Percentiles rank a stretch among this genome's conserved stretches.
Conservation (phyloP, 305 asterid genomes). For the Striga hermonthica region DNA sequence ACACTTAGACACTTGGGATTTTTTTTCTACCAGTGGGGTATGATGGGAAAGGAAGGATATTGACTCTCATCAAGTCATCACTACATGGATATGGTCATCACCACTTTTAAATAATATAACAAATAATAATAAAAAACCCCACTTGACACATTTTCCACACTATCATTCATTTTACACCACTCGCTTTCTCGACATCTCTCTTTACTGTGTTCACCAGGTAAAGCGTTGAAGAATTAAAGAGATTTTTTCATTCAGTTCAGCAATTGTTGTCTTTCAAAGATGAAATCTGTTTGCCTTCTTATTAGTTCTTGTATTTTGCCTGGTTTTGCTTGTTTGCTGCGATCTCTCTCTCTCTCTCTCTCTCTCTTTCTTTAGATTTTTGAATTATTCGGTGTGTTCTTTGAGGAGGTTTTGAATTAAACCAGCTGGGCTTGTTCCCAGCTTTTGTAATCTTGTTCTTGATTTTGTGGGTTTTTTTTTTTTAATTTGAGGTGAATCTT, state of each 20-base stretch:
- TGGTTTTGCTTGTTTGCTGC: conserved; percentile 6
- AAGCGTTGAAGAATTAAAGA: conserved; percentile 23
- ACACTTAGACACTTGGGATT: too few species aligned
- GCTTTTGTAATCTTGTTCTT: background rate
- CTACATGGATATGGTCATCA: too few species aligned
- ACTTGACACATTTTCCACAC: background rate
- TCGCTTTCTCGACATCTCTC: conserved; percentile 17
- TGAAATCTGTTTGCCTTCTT: conserved; percentile 28
- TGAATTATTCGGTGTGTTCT: background rate
- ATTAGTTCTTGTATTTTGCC: conserved; percentile 23
- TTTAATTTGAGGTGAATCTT: background rate
- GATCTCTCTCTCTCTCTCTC: background rate
- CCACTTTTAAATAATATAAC: too few species aligned
- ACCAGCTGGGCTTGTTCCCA: background rate
- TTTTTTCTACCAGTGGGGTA: too few species aligned
- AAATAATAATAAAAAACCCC: too few species aligned
- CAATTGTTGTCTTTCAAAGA: conserved; percentile 14
- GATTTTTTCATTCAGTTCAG: background rate
- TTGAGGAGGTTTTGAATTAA: background rate
- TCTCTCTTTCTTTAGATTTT: conserved; percentile 1
- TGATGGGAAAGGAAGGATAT: too few species aligned
- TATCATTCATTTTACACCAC: conserved; percentile 11
- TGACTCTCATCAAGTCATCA: too few species aligned
- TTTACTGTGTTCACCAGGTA: conserved; percentile 36
- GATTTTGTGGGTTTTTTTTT: background rate